phyloP scores from a whole-genome alignment of 1,139 yeast genomes.

The Fermentozyma sake region DNA sequence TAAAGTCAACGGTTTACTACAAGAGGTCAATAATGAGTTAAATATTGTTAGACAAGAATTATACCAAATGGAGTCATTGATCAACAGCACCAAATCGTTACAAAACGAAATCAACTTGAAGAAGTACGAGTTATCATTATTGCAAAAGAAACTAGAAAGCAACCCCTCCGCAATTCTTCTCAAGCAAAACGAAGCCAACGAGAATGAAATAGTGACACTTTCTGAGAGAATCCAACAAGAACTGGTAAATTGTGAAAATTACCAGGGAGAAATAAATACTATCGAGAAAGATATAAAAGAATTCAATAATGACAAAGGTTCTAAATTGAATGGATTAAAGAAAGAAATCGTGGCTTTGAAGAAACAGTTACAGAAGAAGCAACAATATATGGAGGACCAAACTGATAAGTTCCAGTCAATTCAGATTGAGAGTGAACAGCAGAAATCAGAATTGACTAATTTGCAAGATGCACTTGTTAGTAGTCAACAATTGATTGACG shows the following conservation, averaged over 20 bases:
- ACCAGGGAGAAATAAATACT: conserved; percentile 41
- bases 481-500: conserved; percentile 29
- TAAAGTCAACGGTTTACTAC: conserved; percentile 38
- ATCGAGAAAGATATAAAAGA: conserved; percentile 81
- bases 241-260: conserved; percentile 19
- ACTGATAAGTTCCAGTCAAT: conserved; percentile 58
- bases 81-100: conserved; percentile 50
- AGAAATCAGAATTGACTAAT: conserved; percentile 50
- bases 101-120: conserved; percentile 65
- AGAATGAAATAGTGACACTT: conserved; percentile 46
- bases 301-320: conserved; percentile 73
- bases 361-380: conserved; percentile 33
- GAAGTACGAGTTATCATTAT: conserved; percentile 61
- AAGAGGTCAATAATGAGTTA: conserved; percentile 36
- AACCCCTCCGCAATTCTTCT: conserved; percentile 58
- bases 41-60: conserved; percentile 38
- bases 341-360: conserved; percentile 45
- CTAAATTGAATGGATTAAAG: conserved; percentile 68
- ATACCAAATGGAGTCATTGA: conserved; percentile 39
- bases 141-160: conserved; percentile 55
- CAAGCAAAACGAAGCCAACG: conserved; percentile 45
- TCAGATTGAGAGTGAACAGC: conserved; percentile 71
- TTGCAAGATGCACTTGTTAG: conserved; percentile 39
- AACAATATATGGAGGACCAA: conserved; percentile 38
- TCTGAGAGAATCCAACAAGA: conserved; percentile 34